Evolutionary conservation across 2,329 filamentous ascomycete genomes (phyloP), one percentile per base, ranked within the genome.

Genomic region (Aspergillus japonicus): DNA sequence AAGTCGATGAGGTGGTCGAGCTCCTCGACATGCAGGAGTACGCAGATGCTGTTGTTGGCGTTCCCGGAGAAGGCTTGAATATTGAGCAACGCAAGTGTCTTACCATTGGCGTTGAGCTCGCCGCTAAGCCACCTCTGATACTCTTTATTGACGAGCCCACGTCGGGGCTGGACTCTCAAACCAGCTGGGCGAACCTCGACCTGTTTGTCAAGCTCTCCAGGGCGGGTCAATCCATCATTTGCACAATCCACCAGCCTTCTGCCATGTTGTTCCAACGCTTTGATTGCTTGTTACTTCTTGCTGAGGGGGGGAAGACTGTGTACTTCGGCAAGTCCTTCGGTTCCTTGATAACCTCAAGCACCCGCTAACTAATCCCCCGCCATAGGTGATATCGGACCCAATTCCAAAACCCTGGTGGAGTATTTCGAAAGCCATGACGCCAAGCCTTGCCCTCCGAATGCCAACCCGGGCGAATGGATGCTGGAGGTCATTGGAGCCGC

Each of bases 61-160:
- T 91, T 24, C 90, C 90, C 1, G 92, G 92, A 53, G 90, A 94
- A 78, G 92, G 81, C 71, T 74, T 83, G 42, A 83, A 83, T 61
- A 79, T 83, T 44, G 85, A 87, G 69, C 85, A 87, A 70, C 79
- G 85, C 11, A 87, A 87, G 69, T 88, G 90, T 66, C 82, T 96
- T 4, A 96, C 91, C 0, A 96, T 96, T 64, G 92, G 91, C 73
- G 92, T 96, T 21, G 93, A 97, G 72, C 83, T 97, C 33, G 92
- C 91, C 31, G 92, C 92, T 2, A 96, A 93, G 79, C 92, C 93
- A 6, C 86, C 89, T n/a, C 82, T 96, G 54, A 82, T 96, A 56
- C 85, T 96, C 47, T 96, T 96, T 77, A 86, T 96, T 42, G 92
- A 96, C 68, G 92, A 96, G 75, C 92, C 92, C 10, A 96, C 91